Evolutionary conservation across 345 rosid genomes (phyloP).

Genomic region (Heritiera littoralis): DNA sequence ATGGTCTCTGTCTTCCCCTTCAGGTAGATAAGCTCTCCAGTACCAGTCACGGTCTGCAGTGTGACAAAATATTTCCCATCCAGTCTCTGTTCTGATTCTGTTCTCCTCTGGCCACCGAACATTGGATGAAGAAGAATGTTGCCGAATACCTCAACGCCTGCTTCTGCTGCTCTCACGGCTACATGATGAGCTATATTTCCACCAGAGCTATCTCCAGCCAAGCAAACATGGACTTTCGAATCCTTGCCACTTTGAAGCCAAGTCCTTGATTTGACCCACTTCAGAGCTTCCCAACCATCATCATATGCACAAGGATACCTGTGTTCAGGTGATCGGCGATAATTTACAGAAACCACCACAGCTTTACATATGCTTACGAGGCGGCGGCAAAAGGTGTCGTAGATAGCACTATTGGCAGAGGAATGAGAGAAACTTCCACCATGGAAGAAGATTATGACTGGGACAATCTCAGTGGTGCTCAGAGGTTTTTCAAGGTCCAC

Average conservation of each 20-base stretch:
- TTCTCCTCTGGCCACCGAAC: constrained; percentile 85
- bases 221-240: constrained; percentile 67
- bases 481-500: constrained; percentile 65
- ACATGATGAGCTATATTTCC: constrained; percentile 95
- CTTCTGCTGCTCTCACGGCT: constrained; percentile 65
- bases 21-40: constrained; percentile 89
- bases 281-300: constrained; percentile 93
- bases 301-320: constrained; percentile 88
- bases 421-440: constrained; percentile 98
- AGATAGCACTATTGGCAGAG: constrained; percentile 91
- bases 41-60: constrained; percentile 92
- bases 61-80: constrained; percentile 93
- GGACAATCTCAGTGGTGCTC: constrained; percentile 65
- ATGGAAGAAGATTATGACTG: constrained; percentile 86
- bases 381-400: constrained; percentile 92
- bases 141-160: constrained; percentile 63
- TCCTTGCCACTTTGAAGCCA: constrained; percentile 86
- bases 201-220: constrained; percentile 96
- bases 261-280: constrained; percentile 82
- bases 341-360: constrained; percentile 86
- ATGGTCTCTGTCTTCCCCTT: constrained; percentile 87
- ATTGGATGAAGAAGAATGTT: constrained; percentile 87
- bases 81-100: constrained; percentile 65
- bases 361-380: constrained; percentile 63
- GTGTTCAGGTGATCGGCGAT: constrained; percentile 86